These are phyloP conservation scores for Schizosaccharomyces cryophilus DNA, from an alignment of 805 yeast genomes.

Conservation along the genomic window DNA sequence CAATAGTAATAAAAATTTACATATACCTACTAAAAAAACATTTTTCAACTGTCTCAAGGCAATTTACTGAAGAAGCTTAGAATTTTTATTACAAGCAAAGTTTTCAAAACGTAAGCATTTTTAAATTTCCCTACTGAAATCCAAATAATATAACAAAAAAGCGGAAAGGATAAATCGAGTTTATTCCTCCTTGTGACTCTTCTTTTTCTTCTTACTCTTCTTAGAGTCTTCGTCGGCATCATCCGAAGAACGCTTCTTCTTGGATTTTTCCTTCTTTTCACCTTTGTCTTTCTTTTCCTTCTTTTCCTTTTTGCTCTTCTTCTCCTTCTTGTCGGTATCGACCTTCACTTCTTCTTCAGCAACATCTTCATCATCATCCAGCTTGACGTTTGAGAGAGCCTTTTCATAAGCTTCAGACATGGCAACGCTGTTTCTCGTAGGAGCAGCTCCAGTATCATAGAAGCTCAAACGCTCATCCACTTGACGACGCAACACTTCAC, in stretches of 20 bases:
- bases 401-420: slow-evolving; percentile 72
- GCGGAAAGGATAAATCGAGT: too few species aligned
- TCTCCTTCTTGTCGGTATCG: not conserved
- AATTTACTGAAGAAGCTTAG: too few species aligned
- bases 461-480: slow-evolving; percentile 93
- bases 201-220: slow-evolving; percentile 1
- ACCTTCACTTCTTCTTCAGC: not conserved
- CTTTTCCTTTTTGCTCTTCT: slow-evolving; percentile 3
- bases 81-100: too few species aligned
- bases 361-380: not conserved
- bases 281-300: slow-evolving; percentile 3
- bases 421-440: slow-evolving; percentile 88
- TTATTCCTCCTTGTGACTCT: not conserved
- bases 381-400: slow-evolving; percentile 6
- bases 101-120: too few species aligned
- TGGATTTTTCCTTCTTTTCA: slow-evolving; percentile 1
- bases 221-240: not conserved
- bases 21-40: too few species aligned
- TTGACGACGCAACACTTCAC: slow-evolving; percentile 76
- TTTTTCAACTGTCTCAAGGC: too few species aligned
- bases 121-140: too few species aligned
- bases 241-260: slow-evolving; percentile 1
- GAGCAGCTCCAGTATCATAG: slow-evolving; percentile 88
- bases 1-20: too few species aligned
- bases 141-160: too few species aligned